Base-by-base conservation (phyloP, 805 yeast species). In the Maudiozyma bulderi region DNA sequence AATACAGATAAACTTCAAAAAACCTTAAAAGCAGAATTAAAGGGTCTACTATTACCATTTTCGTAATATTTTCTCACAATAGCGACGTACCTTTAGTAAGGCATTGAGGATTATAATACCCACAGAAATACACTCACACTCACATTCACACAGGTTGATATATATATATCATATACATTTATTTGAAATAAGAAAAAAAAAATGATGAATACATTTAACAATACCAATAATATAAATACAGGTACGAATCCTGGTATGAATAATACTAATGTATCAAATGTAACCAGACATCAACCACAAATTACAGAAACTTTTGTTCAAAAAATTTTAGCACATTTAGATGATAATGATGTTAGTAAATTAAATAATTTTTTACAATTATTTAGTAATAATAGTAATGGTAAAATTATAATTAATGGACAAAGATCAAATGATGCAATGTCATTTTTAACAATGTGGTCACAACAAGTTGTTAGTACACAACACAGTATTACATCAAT, bases 401-500 rank as follows among this genome's bases (percentile, higher is more conserved):
- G 62, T 31, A 62, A 62, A 50, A 57, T 66, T 29, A 56, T 65
- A 41, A 54, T 61, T 52, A 65, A 66, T 53, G 57, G 64, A 3
- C 53, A 51, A 5, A 66, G 69, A 5, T 62, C 64, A 46, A 54
- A 55, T 1, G 61, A 62, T 49, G 60, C 64, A 1, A 54, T 57
- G n/a, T 48, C 49, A 13, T 66, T 65, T 47, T 49, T 66, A 8
- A 60, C 62, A 4, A 52, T 59, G 47, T 65, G 68, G 68, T 64
- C 62, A 43, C 58, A 60, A 35, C 58, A 55, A 13, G 57, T 64
- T n/a, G 67, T 64, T 9, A 58, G 66, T 13, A 73, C 88, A 1
- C 80, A 76, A 50, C 93, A 84, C 59, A 78, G 72, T 47, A 59
- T 84, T 40, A 77, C 79, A n/a, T 76, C 81, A 10, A 73, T 75